Evolutionary conservation across 768 basidiomycete genomes (phyloP).

Genomic region (Suillus cothurnatus): DNA sequence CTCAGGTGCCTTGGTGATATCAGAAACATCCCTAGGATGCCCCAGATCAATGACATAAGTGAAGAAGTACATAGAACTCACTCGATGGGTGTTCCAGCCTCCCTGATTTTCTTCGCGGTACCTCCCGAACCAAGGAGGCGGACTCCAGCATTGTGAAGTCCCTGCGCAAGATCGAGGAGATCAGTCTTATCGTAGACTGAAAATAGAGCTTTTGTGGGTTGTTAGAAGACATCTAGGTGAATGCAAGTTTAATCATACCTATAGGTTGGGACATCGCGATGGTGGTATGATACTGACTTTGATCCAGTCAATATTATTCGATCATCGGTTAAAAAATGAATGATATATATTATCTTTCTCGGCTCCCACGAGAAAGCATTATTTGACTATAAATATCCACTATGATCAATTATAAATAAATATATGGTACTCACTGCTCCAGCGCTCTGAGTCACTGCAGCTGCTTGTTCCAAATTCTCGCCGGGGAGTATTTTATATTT

Average conservation of each 20-base stretch:
- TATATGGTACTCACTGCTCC: no score
- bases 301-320: no score
- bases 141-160: constrained; percentile 80
- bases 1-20: constrained; percentile 97
- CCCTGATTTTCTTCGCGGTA: constrained; percentile 96
- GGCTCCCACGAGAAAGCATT: no score
- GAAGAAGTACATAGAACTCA: constrained; percentile 42
- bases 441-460: no score
- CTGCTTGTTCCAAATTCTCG: no score
- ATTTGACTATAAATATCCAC: no score
- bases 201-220: constrained; percentile 64
- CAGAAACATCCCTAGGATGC: constrained; percentile 83
- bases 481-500: no score
- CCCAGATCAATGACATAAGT: constrained; percentile 13
- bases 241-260: constrained; percentile 21
- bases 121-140: constrained; percentile 93
- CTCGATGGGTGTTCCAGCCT: constrained; percentile 90
- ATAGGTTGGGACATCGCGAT: constrained; percentile 29
- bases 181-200: constrained; percentile 97
- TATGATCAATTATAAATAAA: no score
- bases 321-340: constrained; percentile 9
- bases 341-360: neutral
- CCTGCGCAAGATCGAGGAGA: constrained; percentile 85
- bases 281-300: constrained; percentile 10
- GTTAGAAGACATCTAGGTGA: neutral